phyloP scores from a whole-genome alignment of 768 basidiomycete species.

The Termitomyces heimii region DNA sequence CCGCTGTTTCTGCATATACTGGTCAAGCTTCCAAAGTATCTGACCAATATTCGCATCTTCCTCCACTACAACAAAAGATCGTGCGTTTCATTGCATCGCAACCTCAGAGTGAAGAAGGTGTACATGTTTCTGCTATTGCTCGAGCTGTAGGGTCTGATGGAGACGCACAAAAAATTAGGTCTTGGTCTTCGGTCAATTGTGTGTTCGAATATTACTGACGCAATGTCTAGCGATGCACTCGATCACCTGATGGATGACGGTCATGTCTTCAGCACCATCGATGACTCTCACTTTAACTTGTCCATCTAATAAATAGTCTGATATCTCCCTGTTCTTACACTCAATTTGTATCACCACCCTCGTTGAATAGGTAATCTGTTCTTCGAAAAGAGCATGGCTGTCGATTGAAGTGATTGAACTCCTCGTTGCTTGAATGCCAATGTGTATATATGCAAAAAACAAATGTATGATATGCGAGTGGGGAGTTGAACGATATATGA shows the following conservation, averaged over 20 bases:
- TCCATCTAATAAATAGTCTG: conserved; percentile 26
- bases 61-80: conserved; percentile 56
- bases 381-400: no score
- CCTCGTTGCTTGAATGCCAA: not conserved
- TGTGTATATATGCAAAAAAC: not conserved
- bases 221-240: conserved; percentile 51
- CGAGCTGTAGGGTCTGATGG: conserved; percentile 47
- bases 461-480: not conserved
- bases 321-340: not conserved
- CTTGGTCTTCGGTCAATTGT: conserved; percentile 4
- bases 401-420: not conserved
- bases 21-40: conserved; percentile 21
- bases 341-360: not conserved
- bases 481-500: not conserved
- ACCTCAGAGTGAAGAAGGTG: conserved; percentile 48
- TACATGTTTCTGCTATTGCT: conserved; percentile 69
- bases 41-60: conserved; percentile 51
- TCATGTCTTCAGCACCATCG: conserved; percentile 69
- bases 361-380: not conserved
- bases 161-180: conserved; percentile 63
- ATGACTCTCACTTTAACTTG: conserved; percentile 73
- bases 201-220: not conserved
- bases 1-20: conserved; percentile 36
- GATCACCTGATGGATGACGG: conserved; percentile 80
- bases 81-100: conserved; percentile 57